Percentiles rank a stretch among this genome's conserved stretches.
phyloP scores from a whole-genome alignment of 192 early-diverging fungal species.

The Coemansia sp. region DNA sequence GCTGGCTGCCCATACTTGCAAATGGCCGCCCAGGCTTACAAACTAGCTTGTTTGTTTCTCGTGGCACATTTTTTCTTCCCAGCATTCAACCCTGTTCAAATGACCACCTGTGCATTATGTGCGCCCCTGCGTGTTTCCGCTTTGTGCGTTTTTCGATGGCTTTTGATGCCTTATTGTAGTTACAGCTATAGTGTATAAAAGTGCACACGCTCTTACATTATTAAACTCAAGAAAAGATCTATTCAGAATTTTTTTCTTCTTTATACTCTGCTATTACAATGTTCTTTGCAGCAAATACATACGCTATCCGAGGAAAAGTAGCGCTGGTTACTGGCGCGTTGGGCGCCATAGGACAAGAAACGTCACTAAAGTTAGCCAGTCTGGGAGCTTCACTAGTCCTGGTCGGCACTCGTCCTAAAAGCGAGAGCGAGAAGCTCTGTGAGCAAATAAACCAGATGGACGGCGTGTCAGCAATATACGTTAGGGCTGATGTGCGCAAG shows the following conservation, averaged over 20 bases:
- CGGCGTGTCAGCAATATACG: conserved; percentile 3
- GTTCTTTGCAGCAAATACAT: background rate
- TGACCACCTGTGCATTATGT: background rate
- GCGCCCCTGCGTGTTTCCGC: background rate
- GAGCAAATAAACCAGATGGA: conserved; percentile 2
- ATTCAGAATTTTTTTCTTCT: background rate
- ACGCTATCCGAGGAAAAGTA: conserved; percentile 28
- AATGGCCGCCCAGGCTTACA: background rate
- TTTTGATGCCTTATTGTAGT: background rate
- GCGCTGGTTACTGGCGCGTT: conserved; percentile 47
- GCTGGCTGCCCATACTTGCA: background rate
- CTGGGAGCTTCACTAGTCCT: conserved; percentile 27
- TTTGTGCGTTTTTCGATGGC: background rate
- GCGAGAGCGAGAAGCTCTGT: conserved; percentile 12
- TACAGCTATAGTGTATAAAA: too few relatives aligned
- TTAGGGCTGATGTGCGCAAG: conserved; percentile 5
- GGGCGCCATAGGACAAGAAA: conserved; percentile 30
- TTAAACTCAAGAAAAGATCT: background rate
- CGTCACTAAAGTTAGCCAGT: conserved; percentile 17
- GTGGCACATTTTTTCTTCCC: background rate
- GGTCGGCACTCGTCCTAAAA: conserved; percentile 22
- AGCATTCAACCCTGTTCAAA: background rate
- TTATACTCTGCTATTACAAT: background rate
- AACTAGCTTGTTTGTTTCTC: background rate
- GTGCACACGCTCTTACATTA: too few relatives aligned